Evolutionary conservation across 306 rosid genomes (phyloP), one percentile per base, ranked within the genome.

Genomic region (Cucurbita maxima): DNA sequence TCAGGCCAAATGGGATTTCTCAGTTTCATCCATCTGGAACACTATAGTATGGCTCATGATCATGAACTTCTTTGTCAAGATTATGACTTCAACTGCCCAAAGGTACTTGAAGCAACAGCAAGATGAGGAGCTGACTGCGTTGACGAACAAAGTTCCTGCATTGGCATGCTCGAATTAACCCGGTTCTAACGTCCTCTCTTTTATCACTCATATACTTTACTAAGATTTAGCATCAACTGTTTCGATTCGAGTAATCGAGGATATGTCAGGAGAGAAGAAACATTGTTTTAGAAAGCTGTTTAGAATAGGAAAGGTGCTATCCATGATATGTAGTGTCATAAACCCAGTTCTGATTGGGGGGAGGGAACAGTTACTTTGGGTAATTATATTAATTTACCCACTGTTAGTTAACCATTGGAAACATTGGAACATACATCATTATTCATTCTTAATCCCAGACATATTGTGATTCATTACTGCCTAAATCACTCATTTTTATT

Each of bases 41-140:
- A 83, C 96, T 1, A 30, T 95, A 45, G 99, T 95, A 54, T 95
- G 99, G 99, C 91, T 95, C 59, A 95, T 95, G 99, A 96, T 95
- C 50, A 56, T 89, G 84, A 91, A 95, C 85, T 95, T 89, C 84
- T 89, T 88, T 58, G 76, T 89, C 74, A 91, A 89, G 96, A 89
- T 95, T 82, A 92, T 91, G 81, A 89, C 82, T 80, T 79, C 97
- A 75, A 95, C 96, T 19, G 96, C 99, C 0, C 97, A 91, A 83
- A 82, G 83, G 48, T 78, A 85, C 84, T 85, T 87, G 85, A 89
- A 84, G 89, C 82, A 88, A 67, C 90, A 91, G 80, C 96, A 88
- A 60, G 96, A 88, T 8, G 19, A 30, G 50, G 91, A 95, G 76
- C 43, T 84, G 38, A 84, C 83, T 14, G 88, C 71, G 4, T 75